Conservation (phyloP, 805 yeast species). For the Teunomyces pallodes region DNA sequence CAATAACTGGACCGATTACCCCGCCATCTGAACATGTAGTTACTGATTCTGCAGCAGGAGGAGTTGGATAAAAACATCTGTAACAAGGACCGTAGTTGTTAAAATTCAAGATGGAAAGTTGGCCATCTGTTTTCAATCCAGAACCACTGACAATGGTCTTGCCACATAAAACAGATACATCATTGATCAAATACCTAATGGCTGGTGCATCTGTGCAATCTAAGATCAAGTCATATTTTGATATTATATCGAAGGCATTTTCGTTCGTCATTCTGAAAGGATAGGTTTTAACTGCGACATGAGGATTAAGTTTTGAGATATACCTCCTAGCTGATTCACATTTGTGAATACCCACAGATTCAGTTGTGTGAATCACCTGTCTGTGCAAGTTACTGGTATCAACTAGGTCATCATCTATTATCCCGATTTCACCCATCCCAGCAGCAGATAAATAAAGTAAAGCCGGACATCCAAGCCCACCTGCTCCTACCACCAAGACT, state of each 20-base stretch:
- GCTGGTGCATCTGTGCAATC: conserved; percentile 96
- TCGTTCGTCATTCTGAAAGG: conserved; percentile 47
- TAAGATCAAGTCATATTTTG: conserved; percentile 68
- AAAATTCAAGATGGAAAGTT: conserved; percentile 72
- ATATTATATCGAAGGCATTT: conserved; percentile 64
- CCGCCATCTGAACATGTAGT: conserved; percentile 92
- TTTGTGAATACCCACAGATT: conserved; percentile 65
- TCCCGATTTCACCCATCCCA: conserved; percentile 82
- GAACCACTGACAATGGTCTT: conserved; percentile 87
- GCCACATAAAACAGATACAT: conserved; percentile 66
- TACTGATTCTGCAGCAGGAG: conserved; percentile 82
- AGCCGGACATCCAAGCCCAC: conserved; percentile 95
- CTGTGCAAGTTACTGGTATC: conserved; percentile 86
- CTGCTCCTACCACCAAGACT: conserved; percentile 88
- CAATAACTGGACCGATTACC: conserved; percentile 94
- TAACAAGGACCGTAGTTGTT: conserved; percentile 80
- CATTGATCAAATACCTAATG: conserved; percentile 83
- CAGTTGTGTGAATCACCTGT: conserved; percentile 76
- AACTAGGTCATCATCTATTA: conserved; percentile 83
- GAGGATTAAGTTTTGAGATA: conserved; percentile 61
- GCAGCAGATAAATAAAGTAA: conserved; percentile 80
- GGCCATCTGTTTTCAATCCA: conserved; percentile 90
- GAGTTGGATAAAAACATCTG: conserved; percentile 86
- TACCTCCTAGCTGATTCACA: conserved; percentile 72
- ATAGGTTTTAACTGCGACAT: conserved; percentile 53